phyloP scores from a whole-genome alignment of 495 filamentous ascomycete species.

The Immersiella caudata region DNA sequence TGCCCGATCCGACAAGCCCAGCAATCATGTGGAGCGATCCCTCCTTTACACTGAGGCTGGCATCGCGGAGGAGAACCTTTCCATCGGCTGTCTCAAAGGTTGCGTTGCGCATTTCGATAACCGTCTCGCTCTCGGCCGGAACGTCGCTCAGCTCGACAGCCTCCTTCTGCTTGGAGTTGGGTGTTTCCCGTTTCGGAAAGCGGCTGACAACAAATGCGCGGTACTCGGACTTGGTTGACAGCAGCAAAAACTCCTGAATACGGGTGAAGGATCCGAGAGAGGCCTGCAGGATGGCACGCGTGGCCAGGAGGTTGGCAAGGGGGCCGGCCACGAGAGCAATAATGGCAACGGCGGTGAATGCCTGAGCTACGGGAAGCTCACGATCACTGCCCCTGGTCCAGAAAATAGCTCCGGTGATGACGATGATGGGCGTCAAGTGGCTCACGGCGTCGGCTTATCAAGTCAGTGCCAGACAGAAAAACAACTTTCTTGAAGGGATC shows the following conservation, averaged over 20 bases:
- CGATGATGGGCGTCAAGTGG: slow-evolving; percentile 1
- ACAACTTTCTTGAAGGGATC: neutral
- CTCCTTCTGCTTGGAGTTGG: neutral
- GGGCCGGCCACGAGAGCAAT: neutral
- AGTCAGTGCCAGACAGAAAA: neutral
- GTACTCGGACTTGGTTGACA: neutral
- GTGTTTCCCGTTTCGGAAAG: neutral
- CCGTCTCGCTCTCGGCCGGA: neutral
- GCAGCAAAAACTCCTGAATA: neutral
- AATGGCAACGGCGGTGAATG: slow-evolving; percentile 3
- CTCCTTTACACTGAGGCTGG: neutral
- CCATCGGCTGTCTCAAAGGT: neutral
- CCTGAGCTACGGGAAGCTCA: neutral
- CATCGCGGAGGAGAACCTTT: neutral
- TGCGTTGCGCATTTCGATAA: neutral
- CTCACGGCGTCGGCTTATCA: neutral
- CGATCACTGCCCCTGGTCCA: neutral
- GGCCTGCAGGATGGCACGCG: neutral
- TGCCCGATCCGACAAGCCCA: slow-evolving; percentile 41
- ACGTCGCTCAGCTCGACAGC: neutral
- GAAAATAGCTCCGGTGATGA: slow-evolving; percentile 6
- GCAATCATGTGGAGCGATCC: slow-evolving; percentile 24
- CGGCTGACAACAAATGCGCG: neutral
- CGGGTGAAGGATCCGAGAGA: neutral
- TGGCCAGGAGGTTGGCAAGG: neutral